These are phyloP conservation scores for Talaromyces sp. DNA, from an alignment of 2,329 filamentous ascomycete species.

Conservation along the genomic window DNA sequence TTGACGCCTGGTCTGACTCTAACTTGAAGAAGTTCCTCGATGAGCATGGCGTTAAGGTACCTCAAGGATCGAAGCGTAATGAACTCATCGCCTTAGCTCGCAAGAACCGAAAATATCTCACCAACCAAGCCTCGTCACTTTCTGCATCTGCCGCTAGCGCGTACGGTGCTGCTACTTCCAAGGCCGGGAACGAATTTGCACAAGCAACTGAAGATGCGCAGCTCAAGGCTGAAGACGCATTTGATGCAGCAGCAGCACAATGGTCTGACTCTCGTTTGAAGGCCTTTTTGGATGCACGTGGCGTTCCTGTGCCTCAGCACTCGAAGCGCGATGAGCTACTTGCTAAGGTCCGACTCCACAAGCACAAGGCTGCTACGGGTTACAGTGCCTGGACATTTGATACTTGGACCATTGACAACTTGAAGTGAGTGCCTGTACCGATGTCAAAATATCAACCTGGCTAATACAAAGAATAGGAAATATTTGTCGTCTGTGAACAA, in stretches of 20 bases:
- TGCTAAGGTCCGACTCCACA: conserved; percentile 68
- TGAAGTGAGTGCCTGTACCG: conserved; percentile 50
- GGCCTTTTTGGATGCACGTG: conserved; percentile 72
- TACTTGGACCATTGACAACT: conserved; percentile 68
- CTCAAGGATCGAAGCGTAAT: conserved; percentile 85
- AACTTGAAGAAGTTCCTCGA: conserved; percentile 91
- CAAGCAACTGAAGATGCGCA: conserved; percentile 68
- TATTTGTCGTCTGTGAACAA: conserved; percentile 49
- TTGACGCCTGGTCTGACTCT: conserved; percentile 86
- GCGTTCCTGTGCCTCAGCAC: conserved; percentile 68
- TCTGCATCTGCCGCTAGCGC: conserved; percentile 41
- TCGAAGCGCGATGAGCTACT: conserved; percentile 70
- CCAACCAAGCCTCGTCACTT: conserved; percentile 49
- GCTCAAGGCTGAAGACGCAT: conserved; percentile 62
- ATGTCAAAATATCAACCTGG: conserved; percentile 27
- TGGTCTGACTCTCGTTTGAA: conserved; percentile 79
- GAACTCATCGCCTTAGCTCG: conserved; percentile 86
- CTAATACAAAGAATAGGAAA: conserved; percentile 46
- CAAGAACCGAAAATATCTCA: conserved; percentile 70
- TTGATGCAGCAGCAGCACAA: conserved; percentile 57
- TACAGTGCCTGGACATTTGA: conserved; percentile 77
- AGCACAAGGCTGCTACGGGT: conserved; percentile 65
- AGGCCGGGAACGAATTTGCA: conserved; percentile 71
- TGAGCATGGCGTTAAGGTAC: conserved; percentile 83
- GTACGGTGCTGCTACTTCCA: conserved; percentile 70